phyloP scores from a whole-genome alignment of 1,284 basidiomycete genomes.

The Pyrrhoderma noxium region DNA sequence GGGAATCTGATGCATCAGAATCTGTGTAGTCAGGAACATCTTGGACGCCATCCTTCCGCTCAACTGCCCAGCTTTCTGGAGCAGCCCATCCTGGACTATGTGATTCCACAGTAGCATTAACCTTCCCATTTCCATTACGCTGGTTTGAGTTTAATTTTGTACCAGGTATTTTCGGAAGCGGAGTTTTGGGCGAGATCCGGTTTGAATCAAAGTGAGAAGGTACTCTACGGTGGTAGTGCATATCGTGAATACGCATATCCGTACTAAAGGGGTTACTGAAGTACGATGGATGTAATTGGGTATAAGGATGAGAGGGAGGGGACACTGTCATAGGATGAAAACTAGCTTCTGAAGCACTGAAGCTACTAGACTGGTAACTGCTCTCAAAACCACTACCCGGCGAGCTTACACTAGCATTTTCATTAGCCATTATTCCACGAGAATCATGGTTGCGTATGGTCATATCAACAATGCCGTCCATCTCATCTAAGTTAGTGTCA shows the following conservation, averaged over 20 bases:
- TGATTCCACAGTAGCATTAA: slow-evolving; percentile 15
- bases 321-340: slow-evolving; percentile 19
- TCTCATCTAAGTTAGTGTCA: slow-evolving; percentile 73
- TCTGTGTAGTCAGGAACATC: slow-evolving; percentile 36
- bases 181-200: slow-evolving; percentile 46
- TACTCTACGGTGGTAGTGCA: slow-evolving; percentile 12
- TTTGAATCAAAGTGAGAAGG: slow-evolving; percentile 25
- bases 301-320: slow-evolving; percentile 21
- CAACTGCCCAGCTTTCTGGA: slow-evolving; percentile 56
- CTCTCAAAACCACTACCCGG: slow-evolving; percentile 32
- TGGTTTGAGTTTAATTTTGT: slow-evolving; percentile 2
- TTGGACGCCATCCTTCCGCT: slow-evolving; percentile 33
- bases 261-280: slow-evolving; percentile 43
- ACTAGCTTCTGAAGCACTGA: slow-evolving; percentile 18
- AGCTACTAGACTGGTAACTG: slow-evolving; percentile 17
- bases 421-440: slow-evolving; percentile 18
- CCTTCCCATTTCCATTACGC: not conserved
- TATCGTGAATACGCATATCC: too few species aligned
- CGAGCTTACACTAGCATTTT: slow-evolving; percentile 31
- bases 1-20: slow-evolving; percentile 36
- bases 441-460: slow-evolving; percentile 24
- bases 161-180: slow-evolving; percentile 8
- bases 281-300: slow-evolving; percentile 23
- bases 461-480: slow-evolving; percentile 78
- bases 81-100: slow-evolving; percentile 40